Evolutionary conservation across 2,329 filamentous ascomycete genomes (phyloP).

Genomic region (Fusarium musae): DNA sequence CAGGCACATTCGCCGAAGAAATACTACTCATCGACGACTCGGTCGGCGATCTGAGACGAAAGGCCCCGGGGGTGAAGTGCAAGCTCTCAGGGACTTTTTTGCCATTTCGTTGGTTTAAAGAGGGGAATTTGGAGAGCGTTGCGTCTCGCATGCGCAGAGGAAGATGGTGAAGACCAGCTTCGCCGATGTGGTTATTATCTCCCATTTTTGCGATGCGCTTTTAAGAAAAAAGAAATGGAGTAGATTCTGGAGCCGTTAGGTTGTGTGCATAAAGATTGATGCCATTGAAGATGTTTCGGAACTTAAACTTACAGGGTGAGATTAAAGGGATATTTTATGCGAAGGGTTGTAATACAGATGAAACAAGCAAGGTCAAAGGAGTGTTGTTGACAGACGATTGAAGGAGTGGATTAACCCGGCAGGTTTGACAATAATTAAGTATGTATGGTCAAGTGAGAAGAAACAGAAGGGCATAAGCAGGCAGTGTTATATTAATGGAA

Average conservation of each 20-base stretch:
- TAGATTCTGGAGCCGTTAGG: neutral
- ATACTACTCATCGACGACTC: conserved; percentile 53
- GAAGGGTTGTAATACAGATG: neutral
- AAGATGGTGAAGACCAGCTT: conserved; percentile 44
- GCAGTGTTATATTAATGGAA: conserved; percentile 27
- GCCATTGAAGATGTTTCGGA: neutral
- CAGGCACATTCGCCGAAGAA: conserved; percentile 51
- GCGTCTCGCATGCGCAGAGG: conserved; percentile 38
- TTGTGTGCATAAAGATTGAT: neutral
- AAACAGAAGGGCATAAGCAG: conserved; percentile 5
- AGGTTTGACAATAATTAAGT: neutral
- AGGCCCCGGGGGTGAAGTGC: conserved; percentile 42
- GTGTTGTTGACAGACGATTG: neutral
- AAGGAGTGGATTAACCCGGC: conserved; percentile 18
- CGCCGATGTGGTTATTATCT: conserved; percentile 27
- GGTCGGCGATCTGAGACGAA: conserved; percentile 51
- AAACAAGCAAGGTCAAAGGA: neutral
- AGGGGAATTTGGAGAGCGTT: conserved; percentile 33
- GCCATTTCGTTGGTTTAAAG: conserved; percentile 7
- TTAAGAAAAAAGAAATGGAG: neutral
- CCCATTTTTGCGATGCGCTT: conserved; percentile 30
- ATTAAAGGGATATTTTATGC: conserved; percentile 8
- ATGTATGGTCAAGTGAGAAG: neutral
- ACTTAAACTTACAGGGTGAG: conserved; percentile 19
- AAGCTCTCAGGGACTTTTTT: conserved; percentile 48